Evolutionary conservation across 1,139 yeast species (phyloP).

Genomic region (Kurtzmaniella quercitrusa): DNA sequence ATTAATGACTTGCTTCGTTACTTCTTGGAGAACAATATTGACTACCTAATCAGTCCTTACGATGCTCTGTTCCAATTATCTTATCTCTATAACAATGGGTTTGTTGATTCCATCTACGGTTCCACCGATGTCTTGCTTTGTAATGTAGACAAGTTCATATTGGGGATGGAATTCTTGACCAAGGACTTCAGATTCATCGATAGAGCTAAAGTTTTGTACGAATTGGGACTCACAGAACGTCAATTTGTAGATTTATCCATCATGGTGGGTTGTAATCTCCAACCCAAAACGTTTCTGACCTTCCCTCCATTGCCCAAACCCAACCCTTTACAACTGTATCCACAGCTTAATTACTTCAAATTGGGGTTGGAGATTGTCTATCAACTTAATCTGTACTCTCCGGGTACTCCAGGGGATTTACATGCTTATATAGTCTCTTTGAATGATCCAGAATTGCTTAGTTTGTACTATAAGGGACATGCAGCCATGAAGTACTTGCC

Average conservation of each 20-base stretch:
- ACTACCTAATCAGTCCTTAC: constrained; percentile 79
- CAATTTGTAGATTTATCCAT: constrained; percentile 73
- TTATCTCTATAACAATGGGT: constrained; percentile 52
- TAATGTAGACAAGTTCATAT: constrained; percentile 63
- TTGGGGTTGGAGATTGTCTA: constrained; percentile 41
- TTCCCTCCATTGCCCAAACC: constrained; percentile 52
- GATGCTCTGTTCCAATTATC: constrained; percentile 79
- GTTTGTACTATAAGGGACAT: constrained; percentile 36
- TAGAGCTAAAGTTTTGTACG: constrained; percentile 53
- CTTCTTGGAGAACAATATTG: constrained; percentile 54
- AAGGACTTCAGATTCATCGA: constrained; percentile 67
- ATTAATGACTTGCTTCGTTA: constrained; percentile 53
- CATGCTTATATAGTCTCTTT: constrained; percentile 33
- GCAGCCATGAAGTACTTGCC: constrained; percentile 54
- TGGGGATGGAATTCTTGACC: constrained; percentile 64
- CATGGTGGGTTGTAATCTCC: constrained; percentile 75
- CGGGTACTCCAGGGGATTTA: constrained; percentile 24
- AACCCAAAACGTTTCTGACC: constrained; percentile 58
- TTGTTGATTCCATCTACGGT: constrained; percentile 77
- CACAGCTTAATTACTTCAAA: constrained; percentile 41
- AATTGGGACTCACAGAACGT: constrained; percentile 54
- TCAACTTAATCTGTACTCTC: constrained; percentile 30
- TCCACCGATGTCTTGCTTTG: constrained; percentile 75
- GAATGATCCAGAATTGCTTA: constrained; percentile 35
- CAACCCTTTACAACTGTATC: constrained; percentile 39